Evolutionary conservation across 352 stramenopile genomes (phyloP).

Genomic region (Peronospora farinosa): DNA sequence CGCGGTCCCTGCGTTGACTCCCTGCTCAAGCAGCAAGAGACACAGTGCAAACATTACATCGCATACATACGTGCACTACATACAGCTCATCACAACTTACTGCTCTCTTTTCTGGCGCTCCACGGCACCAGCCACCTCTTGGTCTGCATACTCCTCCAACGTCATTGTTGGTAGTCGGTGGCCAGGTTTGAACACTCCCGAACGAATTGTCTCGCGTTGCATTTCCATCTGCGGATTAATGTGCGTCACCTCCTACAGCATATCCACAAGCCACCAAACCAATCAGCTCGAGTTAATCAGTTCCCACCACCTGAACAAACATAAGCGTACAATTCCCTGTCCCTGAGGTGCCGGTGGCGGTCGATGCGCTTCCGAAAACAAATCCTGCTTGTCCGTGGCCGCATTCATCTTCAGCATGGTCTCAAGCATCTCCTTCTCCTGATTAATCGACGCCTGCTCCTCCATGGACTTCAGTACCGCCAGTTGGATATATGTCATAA

Average conservation of each 20-base stretch:
- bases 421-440: slow-evolving; percentile 83
- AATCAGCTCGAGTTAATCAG: neutral
- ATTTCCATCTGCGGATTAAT: slow-evolving; percentile 86
- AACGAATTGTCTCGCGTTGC: slow-evolving; percentile 80
- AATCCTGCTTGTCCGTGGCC: slow-evolving; percentile 42
- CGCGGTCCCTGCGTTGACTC: slow-evolving; percentile 51
- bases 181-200: slow-evolving; percentile 91
- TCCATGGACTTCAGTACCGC: slow-evolving; percentile 72
- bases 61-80: neutral
- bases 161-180: slow-evolving; percentile 95
- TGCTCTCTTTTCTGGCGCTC: slow-evolving; percentile 78
- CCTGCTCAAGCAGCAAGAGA: slow-evolving; percentile 19
- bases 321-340: slow-evolving; percentile 65
- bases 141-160: slow-evolving; percentile 89
- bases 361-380: slow-evolving; percentile 66
- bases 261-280: slow-evolving; percentile 2
- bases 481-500: slow-evolving; percentile 78
- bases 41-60: slow-evolving; percentile 7
- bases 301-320: neutral
- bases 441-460: slow-evolving; percentile 63
- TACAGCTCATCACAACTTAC: slow-evolving; percentile 23
- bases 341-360: slow-evolving; percentile 51
- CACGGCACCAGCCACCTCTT: slow-evolving; percentile 83
- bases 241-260: slow-evolving; percentile 63
- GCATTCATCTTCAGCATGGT: slow-evolving; percentile 81